phyloP scores from a whole-genome alignment of 768 basidiomycete genomes.

The Serendipita sp. region DNA sequence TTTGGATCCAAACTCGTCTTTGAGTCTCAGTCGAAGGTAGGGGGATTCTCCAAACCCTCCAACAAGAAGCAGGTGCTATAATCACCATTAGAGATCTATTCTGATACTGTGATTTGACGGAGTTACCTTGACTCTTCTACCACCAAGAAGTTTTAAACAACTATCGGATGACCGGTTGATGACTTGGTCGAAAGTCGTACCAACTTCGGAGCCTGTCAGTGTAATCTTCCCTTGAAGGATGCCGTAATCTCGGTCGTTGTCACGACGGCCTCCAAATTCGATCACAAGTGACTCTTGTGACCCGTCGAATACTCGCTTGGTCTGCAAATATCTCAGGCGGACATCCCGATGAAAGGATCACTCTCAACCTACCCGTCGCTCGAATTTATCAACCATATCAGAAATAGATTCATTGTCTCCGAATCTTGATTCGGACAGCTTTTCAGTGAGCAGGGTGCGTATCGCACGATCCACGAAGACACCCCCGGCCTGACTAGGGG shows the following conservation, averaged over 20 bases:
- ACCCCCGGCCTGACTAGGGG: neutral
- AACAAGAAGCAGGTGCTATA: neutral
- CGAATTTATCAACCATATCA: conserved; percentile 28
- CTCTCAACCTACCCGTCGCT: conserved; percentile 17
- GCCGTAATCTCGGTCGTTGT: neutral
- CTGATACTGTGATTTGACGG: neutral
- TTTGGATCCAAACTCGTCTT: neutral
- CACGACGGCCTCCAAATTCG: neutral
- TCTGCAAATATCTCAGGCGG: neutral
- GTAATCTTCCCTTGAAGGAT: neutral
- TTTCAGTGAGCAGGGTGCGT: conserved; percentile 17
- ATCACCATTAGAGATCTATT: neutral
- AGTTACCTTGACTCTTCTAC: neutral
- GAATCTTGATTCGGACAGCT: conserved; percentile 26
- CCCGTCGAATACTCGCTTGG: neutral
- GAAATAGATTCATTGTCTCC: conserved; percentile 24
- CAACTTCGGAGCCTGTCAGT: neutral
- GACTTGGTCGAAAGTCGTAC: neutral
- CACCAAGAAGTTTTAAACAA: neutral
- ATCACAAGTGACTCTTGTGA: neutral
- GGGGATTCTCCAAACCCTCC: neutral
- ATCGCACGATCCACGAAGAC: neutral
- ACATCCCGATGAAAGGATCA: too few species aligned
- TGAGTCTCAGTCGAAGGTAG: neutral
- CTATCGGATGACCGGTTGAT: neutral